Evolutionary conservation across 176 grass and related monocot genomes (phyloP).

Genomic region (Puya raimondii): DNA sequence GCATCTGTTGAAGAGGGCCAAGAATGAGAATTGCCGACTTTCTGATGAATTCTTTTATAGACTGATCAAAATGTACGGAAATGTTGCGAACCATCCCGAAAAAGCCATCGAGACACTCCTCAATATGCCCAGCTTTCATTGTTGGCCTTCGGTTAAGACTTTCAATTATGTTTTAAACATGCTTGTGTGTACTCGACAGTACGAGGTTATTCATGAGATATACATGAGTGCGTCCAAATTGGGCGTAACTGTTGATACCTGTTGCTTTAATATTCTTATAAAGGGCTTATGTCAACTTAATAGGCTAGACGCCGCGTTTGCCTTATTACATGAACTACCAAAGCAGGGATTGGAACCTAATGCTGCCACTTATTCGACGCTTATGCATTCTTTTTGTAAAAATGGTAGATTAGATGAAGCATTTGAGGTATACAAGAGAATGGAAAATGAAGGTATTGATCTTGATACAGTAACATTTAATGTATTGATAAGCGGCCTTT

Average conservation of each 20-base stretch:
- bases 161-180: constrained; percentile 85
- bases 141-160: constrained; percentile 63
- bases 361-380: constrained; percentile 55
- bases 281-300: constrained; percentile 56
- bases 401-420: constrained; percentile 36
- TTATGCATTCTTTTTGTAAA: constrained; percentile 65
- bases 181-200: constrained; percentile 78
- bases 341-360: constrained; percentile 67
- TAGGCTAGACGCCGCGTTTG: constrained; percentile 42
- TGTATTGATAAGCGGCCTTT: constrained; percentile 76
- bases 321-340: constrained; percentile 67
- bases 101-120: constrained; percentile 55
- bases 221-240: constrained; percentile 44
- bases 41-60: constrained; percentile 72
- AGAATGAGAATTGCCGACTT: constrained; percentile 39
- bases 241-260: constrained; percentile 57
- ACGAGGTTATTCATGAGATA: constrained; percentile 60
- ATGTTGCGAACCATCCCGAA: constrained; percentile 57
- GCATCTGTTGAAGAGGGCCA: constrained; percentile 45
- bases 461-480: constrained; percentile 70
- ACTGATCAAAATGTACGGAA: constrained; percentile 89
- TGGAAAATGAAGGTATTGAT: constrained; percentile 34
- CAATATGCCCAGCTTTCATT: constrained; percentile 52
- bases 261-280: constrained; percentile 83
- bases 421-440: constrained; percentile 50